Conservation (phyloP, 1,284 basidiomycete genomes). For the Apiotrichum laibachii region DNA sequence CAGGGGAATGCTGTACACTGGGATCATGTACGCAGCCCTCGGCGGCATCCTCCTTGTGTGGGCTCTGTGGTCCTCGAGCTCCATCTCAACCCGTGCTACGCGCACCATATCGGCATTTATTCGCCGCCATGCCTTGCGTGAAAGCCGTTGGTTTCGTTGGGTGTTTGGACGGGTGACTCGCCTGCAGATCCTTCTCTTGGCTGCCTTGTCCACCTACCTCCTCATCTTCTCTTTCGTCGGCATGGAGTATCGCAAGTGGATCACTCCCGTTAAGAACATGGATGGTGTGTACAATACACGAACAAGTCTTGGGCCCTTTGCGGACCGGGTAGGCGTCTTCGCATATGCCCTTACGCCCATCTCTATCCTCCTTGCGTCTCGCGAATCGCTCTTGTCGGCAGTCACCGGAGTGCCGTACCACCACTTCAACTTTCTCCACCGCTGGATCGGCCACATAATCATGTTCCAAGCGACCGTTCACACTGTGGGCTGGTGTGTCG, state of each 20-base stretch:
- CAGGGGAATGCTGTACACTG: conserved; percentile 32
- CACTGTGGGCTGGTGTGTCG: conserved; percentile 36
- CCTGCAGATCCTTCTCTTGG: conserved; percentile 31
- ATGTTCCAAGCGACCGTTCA: conserved; percentile 30
- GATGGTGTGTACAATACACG: conserved; percentile 31
- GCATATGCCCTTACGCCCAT: conserved; percentile 39
- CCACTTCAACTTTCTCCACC: conserved; percentile 52
- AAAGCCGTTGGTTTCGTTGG: conserved; percentile 16
- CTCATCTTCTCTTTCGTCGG: conserved; percentile 35
- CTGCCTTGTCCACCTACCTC: conserved; percentile 24
- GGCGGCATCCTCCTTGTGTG: conserved; percentile 24
- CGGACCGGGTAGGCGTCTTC: conserved; percentile 33
- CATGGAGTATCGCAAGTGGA: conserved; percentile 31
- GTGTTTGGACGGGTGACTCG: conserved; percentile 34
- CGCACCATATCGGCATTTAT: conserved; percentile 10
- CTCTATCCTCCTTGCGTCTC: conserved; percentile 31
- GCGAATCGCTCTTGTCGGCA: conserved; percentile 33
- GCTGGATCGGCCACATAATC: conserved; percentile 41
- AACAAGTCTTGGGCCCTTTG: conserved; percentile 28
- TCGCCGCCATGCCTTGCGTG: conserved; percentile 20
- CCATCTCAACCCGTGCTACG: conserved; percentile 1
- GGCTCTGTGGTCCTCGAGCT: conserved; percentile 13
- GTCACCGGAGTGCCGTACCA: conserved; percentile 37
- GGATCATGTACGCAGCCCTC: conserved; percentile 30
- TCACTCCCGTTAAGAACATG: conserved; percentile 32